Percentiles rank a stretch among this genome's conserved stretches.
Conservation (phyloP, 2,329 filamentous ascomycete species). For the Phaeosphaeria sp. region DNA sequence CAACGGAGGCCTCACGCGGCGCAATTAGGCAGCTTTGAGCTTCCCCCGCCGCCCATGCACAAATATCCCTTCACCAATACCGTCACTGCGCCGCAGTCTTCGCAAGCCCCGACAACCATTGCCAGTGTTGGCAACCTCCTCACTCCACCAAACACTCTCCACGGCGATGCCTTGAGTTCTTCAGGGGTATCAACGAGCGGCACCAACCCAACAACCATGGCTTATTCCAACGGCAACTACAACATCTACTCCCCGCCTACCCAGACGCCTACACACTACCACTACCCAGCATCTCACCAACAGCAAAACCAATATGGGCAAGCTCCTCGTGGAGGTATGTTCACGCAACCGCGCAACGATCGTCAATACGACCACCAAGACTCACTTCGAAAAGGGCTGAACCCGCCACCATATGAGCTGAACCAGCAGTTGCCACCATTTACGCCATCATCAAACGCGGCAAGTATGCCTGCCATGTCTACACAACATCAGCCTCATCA, state of each 20-base stretch:
- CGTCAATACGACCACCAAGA: slow-evolving; percentile 60
- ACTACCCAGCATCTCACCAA: slow-evolving; percentile 52
- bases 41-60: slow-evolving; percentile 65
- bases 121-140: slow-evolving; percentile 67
- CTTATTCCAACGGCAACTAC: slow-evolving; percentile 69
- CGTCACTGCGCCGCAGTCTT: slow-evolving; percentile 52
- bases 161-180: slow-evolving; percentile 67
- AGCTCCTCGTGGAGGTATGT: slow-evolving; percentile 54
- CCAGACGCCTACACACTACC: slow-evolving; percentile 64
- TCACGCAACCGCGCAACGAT: slow-evolving; percentile 62
- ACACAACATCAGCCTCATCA: slow-evolving; percentile 53
- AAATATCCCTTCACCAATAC: slow-evolving; percentile 58
- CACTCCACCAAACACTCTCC: slow-evolving; percentile 67
- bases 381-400: slow-evolving; percentile 69
- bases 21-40: slow-evolving; percentile 72
- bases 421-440: slow-evolving; percentile 67
- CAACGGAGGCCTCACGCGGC: slow-evolving; percentile 74
- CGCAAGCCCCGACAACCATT: slow-evolving; percentile 54
- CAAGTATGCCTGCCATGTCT: slow-evolving; percentile 54
- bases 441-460: slow-evolving; percentile 61
- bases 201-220: slow-evolving; percentile 63
- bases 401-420: slow-evolving; percentile 72
- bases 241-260: slow-evolving; percentile 64
- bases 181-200: slow-evolving; percentile 67
- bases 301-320: slow-evolving; percentile 42